Evolutionary conservation across 1,139 yeast species (phyloP), one percentile per base, ranked within the genome.

Genomic region (Zhuliangozyma parablackwelliae): DNA sequence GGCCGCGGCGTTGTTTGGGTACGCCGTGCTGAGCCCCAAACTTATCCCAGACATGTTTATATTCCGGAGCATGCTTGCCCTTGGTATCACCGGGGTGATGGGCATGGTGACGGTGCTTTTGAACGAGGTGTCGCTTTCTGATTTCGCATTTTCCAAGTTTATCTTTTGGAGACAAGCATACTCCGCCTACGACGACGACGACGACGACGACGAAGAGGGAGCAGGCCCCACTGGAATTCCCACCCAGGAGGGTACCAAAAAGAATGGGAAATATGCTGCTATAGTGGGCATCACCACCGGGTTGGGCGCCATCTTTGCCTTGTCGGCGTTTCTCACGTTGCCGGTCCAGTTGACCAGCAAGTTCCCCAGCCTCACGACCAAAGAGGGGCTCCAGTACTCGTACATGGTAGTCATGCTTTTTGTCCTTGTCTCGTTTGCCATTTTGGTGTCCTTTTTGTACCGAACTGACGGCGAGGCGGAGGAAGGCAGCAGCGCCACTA

Each of bases 251-350:
- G 10, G n/a, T 3, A 10, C 23, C n/a, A 42, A 46, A 13, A 63
- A 63, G 39, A 77, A 72, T 47, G 87, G 87, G 2, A 74, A 70
- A 46, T 61, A 71, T 39, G 71, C 84, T 0, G 83, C 87, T 0
- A 49, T 79, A 30, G 71, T 82, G 33, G 90, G 90, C 0, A 54
- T 80, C 4, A 62, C 74, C 33, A 68, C 85, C 10, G 90, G 90
- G 0, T 49, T 79, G 10, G 92, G 92, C 29, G 92, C 90, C 1
- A 70, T 78, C 1, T 75, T 76, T 44, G 63, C 82, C 0, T 82
- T 78, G 2, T 56, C 72, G 1, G 56, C 62, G 29, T 71, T 75
- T 36, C 54, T 78, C 25, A 69, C 82, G 5, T 54, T 70, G 28
- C 82, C 80, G 1, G 69, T 69, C 2, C 59, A 56, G 31, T 57